Evolutionary conservation across 108 stramenopile genomes (phyloP).

Genomic region (Aurantiochytrium sp.): DNA sequence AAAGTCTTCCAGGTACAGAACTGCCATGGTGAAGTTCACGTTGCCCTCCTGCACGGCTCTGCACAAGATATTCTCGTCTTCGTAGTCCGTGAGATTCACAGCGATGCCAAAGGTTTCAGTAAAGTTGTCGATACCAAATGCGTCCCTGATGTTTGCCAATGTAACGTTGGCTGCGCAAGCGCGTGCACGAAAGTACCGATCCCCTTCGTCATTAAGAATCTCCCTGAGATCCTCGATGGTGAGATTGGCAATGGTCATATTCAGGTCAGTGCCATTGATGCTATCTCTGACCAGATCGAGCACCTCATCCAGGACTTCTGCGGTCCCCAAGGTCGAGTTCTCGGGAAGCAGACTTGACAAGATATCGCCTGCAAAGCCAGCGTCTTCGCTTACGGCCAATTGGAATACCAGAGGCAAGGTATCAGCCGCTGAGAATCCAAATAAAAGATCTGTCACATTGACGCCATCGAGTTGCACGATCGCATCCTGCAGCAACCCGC

Average conservation of each 20-base stretch:
- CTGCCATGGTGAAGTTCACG: not conserved
- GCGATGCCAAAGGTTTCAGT: not conserved
- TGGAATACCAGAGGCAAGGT: too few relatives aligned
- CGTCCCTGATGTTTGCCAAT: not conserved
- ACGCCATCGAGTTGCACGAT: too few relatives aligned
- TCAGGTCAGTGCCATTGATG: not conserved
- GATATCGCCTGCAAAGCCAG: not conserved
- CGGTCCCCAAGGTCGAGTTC: not conserved
- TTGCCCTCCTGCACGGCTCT: not conserved
- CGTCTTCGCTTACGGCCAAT: too few relatives aligned
- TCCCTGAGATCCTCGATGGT: not conserved
- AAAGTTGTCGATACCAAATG: not conserved
- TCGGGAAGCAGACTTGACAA: not conserved
- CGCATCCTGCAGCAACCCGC: too few relatives aligned
- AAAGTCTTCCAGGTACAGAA: not conserved
- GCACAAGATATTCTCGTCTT: not conserved
- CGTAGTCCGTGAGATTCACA: not conserved
- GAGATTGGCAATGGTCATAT: not conserved
- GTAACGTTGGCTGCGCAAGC: not conserved
- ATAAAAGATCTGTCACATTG: too few relatives aligned
- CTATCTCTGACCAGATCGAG: not conserved
- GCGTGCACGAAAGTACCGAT: not conserved
- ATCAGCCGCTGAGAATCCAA: too few relatives aligned
- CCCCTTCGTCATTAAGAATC: not conserved
- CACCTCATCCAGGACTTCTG: not conserved